Conservation (phyloP, 768 basidiomycete genomes). For the Brasilioporus rufonigricans region DNA sequence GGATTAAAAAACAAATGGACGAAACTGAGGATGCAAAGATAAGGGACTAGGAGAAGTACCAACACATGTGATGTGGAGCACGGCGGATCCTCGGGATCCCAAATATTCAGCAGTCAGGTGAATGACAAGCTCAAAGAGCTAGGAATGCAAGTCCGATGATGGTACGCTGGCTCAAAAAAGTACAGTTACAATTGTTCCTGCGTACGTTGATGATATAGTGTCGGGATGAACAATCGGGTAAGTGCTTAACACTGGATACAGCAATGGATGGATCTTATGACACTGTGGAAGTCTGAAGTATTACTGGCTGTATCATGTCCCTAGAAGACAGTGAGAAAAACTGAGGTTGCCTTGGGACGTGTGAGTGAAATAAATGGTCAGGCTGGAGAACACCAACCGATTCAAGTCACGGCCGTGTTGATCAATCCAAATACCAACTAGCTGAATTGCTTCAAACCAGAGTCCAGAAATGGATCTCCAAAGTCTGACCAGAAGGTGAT, state of each 20-base stretch:
- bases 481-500: conserved; percentile 38
- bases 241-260: conserved; percentile 4
- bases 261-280: background rate
- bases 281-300: background rate
- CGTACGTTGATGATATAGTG: background rate
- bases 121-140: background rate
- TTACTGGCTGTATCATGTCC: background rate
- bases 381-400: conserved; percentile 8
- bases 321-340: background rate
- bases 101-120: conserved; percentile 1
- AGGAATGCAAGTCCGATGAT: background rate
- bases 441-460: conserved; percentile 27
- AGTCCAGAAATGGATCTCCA: conserved; percentile 54
- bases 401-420: background rate
- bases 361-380: conserved; percentile 2
- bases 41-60: background rate
- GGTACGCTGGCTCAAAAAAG: background rate
- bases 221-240: background rate
- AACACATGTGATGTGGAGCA: background rate
- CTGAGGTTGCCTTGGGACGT: background rate
- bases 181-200: background rate
- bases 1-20: background rate
- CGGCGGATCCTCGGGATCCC: background rate
- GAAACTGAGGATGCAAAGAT: background rate
- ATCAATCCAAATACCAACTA: conserved; percentile 2